Evolutionary conservation across 768 basidiomycete species (phyloP), one percentile per base, ranked within the genome.

Genomic region (Porphyrellus cyaneotinctus): DNA sequence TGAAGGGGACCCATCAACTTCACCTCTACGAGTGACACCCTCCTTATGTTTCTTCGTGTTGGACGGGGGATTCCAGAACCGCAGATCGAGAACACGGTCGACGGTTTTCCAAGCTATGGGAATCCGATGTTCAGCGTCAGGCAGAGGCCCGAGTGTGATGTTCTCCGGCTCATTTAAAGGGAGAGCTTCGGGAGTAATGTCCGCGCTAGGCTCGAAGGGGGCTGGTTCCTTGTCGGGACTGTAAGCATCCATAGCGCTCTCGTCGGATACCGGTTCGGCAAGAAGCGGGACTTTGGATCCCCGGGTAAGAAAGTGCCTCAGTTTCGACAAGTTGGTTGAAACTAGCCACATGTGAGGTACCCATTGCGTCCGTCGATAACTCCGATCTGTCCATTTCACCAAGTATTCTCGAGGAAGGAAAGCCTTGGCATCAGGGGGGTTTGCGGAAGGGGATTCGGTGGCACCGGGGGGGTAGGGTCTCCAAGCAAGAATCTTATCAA

Each of bases 401-500:
- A 97, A 82, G 66, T 97, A 97, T 68, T 95, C 91, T 39, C 95
- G 74, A n/a, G 90, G 91, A 15, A 95, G 75, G 31, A 72, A 60
- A 23, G 73, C 66, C 65, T 85, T 93, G 66, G 75, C 75, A 57
- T 82, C 70, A 0, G 79, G 74, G 3, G 70, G 60, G 47, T 78
- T 71, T 8, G 71, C 62, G 26, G 60, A 70, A 23, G 71, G 53
- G 3, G 81, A 74, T 62, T 91, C 87, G 9, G 76, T 67, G 17
- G 82, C 87, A 54, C 78, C 76, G 1, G 78, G 69, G 23, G 91
- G 90, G 62, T 82, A 87, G 6, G 91, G 87, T 26, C 93, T 78
- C 95, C 95, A 97, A 2, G 93, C 95, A 37, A 97, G 75, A 57
- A 97, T 90, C 70, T 87, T 87, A 66, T 95, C 91, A 13, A 92